phyloP scores from a whole-genome alignment of 345 rosid genomes.

The Trapa bicornis region DNA sequence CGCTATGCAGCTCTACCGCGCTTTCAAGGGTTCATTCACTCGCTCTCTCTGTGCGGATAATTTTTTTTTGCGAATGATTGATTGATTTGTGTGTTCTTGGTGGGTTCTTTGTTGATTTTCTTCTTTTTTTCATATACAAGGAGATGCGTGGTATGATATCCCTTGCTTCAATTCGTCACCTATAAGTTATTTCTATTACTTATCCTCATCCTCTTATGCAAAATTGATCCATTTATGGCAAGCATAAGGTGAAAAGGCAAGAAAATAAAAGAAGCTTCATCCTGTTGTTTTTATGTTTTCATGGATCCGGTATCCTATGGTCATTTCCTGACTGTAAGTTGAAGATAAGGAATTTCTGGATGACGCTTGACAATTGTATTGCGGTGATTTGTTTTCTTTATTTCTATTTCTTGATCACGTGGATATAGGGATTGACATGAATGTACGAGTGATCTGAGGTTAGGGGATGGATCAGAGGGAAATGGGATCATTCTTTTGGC shows the following conservation, averaged over 20 bases:
- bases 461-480: not conserved
- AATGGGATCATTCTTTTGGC: not conserved
- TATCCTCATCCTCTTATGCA: not conserved
- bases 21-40: conserved; percentile 41
- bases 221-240: not conserved
- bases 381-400: too few species aligned
- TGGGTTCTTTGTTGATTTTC: not conserved
- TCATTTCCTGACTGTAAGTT: not conserved
- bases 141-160: not conserved
- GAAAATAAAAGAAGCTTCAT: not conserved
- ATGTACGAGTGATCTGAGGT: not conserved
- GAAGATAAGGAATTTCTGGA: not conserved
- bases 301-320: not conserved
- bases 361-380: not conserved
- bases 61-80: not conserved
- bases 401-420: not conserved
- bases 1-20: conserved; percentile 40
- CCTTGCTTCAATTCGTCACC: not conserved
- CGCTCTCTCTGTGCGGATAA: not conserved
- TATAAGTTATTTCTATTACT: not conserved
- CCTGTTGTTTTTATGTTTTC: not conserved
- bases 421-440: not conserved
- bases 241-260: not conserved
- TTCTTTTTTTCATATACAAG: not conserved
- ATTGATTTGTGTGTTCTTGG: not conserved